A percentile compares a stretch with the other conserved stretches of the same genome.
Evolutionary conservation across 768 basidiomycete genomes (phyloP).

Genomic region (Lanmaoa pseudosensibilis): DNA sequence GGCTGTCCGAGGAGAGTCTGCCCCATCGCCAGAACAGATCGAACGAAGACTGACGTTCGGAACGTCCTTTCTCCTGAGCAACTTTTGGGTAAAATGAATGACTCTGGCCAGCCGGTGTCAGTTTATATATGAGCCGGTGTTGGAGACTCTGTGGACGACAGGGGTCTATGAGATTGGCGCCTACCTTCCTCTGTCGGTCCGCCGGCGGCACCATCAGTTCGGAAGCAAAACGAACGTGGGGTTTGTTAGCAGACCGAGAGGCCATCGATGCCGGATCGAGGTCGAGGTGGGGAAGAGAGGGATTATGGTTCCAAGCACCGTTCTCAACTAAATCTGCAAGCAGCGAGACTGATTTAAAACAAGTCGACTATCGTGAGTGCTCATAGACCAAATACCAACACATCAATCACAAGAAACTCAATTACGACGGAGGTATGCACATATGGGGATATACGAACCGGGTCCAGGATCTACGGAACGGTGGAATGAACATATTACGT

Average conservation of each 20-base stretch:
- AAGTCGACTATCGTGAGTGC: background rate
- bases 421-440: slow-evolving; percentile 15
- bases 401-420: slow-evolving; percentile 2
- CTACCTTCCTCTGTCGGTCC: slow-evolving; percentile 35
- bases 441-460: slow-evolving; percentile 6
- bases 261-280: slow-evolving; percentile 27
- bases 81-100: slow-evolving; percentile 41
- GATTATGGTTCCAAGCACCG: background rate
- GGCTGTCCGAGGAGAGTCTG: slow-evolving; percentile 26
- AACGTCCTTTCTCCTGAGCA: slow-evolving; percentile 38
- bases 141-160: background rate
- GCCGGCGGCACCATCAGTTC: slow-evolving; percentile 32
- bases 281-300: background rate
- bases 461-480: slow-evolving; percentile 4
- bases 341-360: slow-evolving; percentile 13
- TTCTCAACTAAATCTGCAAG: background rate
- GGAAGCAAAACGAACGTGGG: slow-evolving; percentile 35
- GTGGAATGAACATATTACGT: background rate
- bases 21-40: slow-evolving; percentile 41
- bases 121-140: background rate
- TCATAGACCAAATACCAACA: background rate
- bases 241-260: slow-evolving; percentile 10
- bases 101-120: slow-evolving; percentile 9
- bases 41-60: slow-evolving; percentile 33
- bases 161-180: background rate